A percentile compares a stretch with the other conserved stretches of the same genome.
Evolutionary conservation across 805 yeast genomes (phyloP).

Genomic region (Sugiyamaella boreocaroliniensis): DNA sequence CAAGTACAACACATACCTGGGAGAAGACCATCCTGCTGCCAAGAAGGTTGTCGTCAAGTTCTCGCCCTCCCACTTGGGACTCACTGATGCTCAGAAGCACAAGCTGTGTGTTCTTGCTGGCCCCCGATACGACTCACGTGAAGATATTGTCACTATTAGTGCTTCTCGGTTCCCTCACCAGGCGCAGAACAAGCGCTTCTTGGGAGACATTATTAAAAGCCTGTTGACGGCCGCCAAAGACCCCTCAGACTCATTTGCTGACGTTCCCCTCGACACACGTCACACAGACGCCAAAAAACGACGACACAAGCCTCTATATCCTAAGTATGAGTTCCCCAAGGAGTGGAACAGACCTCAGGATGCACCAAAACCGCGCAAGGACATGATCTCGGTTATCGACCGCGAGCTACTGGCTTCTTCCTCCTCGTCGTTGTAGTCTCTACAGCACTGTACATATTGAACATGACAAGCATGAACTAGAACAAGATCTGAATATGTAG

Average conservation of each 20-base stretch:
- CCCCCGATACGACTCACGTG: slow-evolving; percentile 58
- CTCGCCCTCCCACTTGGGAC: slow-evolving; percentile 37
- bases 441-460: background rate
- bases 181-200: slow-evolving; percentile 74
- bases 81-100: slow-evolving; percentile 50
- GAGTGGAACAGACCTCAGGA: slow-evolving; percentile 73
- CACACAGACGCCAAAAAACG: slow-evolving; percentile 46
- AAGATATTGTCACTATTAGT: slow-evolving; percentile 59
- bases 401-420: background rate
- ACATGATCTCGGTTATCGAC: slow-evolving; percentile 10
- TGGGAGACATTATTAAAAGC: slow-evolving; percentile 56
- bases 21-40: slow-evolving; percentile 65
- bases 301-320: slow-evolving; percentile 36
- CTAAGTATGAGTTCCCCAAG: slow-evolving; percentile 55
- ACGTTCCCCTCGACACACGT: slow-evolving; percentile 76
- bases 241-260: slow-evolving; percentile 54
- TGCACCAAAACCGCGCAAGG: slow-evolving; percentile 47
- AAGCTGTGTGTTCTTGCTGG: slow-evolving; percentile 77
- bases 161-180: slow-evolving; percentile 62
- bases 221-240: slow-evolving; percentile 62
- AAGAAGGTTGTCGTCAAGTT: slow-evolving; percentile 59
- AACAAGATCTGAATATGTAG: too few species aligned
- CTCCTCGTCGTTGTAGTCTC: background rate
- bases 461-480: background rate
- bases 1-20: slow-evolving; percentile 65